A percentile compares a stretch with the other conserved stretches of the same genome.
phyloP scores from a whole-genome alignment of 495 filamentous ascomycete genomes.

The Beverwykella pulmonaria region DNA sequence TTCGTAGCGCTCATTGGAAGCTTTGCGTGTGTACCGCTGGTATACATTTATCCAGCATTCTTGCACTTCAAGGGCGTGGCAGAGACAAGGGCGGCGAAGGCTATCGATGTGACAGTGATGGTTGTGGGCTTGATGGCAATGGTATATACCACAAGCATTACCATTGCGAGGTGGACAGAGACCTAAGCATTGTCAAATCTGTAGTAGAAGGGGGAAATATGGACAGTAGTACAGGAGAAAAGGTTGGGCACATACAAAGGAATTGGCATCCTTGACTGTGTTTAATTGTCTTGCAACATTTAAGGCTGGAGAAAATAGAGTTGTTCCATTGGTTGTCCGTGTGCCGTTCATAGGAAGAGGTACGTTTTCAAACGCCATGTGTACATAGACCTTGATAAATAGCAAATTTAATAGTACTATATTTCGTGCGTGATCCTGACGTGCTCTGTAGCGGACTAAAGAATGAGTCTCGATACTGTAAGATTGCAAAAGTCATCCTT shows the following conservation, averaged over 20 bases:
- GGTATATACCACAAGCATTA: conserved; percentile 64
- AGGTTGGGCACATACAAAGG: background rate
- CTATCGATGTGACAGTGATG: conserved; percentile 59
- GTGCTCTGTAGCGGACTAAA: too few species aligned
- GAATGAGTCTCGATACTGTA: too few species aligned
- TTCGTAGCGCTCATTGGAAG: conserved; percentile 67
- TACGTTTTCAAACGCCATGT: too few species aligned
- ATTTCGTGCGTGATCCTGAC: too few species aligned
- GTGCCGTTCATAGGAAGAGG: too few species aligned
- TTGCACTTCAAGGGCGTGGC: conserved; percentile 65
- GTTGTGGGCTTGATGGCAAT: conserved; percentile 59
- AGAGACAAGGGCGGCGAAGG: conserved; percentile 49
- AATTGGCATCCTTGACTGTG: background rate
- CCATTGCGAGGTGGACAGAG: conserved; percentile 41
- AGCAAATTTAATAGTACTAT: too few species aligned
- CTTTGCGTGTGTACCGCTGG: conserved; percentile 59
- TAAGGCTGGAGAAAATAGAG: background rate
- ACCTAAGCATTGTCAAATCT: background rate
- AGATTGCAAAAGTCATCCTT: too few species aligned
- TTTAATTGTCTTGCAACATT: background rate
- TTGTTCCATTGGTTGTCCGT: background rate
- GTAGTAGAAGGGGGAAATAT: background rate
- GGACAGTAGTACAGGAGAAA: background rate
- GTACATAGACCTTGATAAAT: too few species aligned
- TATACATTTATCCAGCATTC: conserved; percentile 55